Base-by-base conservation (phyloP, 1,284 basidiomycete species). In the Phlebopus sp. region DNA sequence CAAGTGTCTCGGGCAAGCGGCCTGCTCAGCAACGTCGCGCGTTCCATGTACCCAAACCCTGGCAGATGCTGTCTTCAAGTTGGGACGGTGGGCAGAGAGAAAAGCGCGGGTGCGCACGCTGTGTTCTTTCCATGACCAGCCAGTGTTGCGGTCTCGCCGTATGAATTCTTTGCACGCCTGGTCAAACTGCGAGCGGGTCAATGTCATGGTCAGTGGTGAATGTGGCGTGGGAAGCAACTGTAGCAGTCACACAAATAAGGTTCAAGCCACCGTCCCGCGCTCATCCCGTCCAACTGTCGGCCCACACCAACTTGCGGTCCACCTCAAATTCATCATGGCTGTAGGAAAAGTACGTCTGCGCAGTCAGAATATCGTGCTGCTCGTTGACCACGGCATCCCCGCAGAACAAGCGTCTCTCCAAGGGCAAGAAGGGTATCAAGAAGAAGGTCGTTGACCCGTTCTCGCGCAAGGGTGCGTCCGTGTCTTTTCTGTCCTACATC, bases 401-500 rank as follows among this genome's bases (percentile, higher is more conserved):
- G 13, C 60, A 93, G 91, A 98, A 98, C 81, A 99, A 99, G 81
- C 90, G 96, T 73, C 86, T 98, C 66, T 96, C 93, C 49, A 99
- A 99, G 81, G 95, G 96, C 69, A 98, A 98, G 86, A 98, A 98
- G 82, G 94, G 95, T 71, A 86, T 97, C 80, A 97, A 96, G 87
- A 97, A 97, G 81, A 96, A 96, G 85, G 92, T 96, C 71, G 94
- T 99, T 62, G 97, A 99, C 83, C 94, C 97, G 62, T 98, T 99
- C 90, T 88, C 96, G 63, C 89, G 96, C 78, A 99, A 99, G 81
- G 96, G 93, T 87, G 56, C 44, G 73, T 51, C 38, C 58, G 18
- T 32, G 19, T 31, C 7, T 44, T 54, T n/a, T 30, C 10, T 15
- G 7, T 23, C 3, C 6, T n/a, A 31, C 27, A 30, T 31, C 25